Conservation (phyloP, 306 rosid genomes). For the Dalbergia oliveri region DNA sequence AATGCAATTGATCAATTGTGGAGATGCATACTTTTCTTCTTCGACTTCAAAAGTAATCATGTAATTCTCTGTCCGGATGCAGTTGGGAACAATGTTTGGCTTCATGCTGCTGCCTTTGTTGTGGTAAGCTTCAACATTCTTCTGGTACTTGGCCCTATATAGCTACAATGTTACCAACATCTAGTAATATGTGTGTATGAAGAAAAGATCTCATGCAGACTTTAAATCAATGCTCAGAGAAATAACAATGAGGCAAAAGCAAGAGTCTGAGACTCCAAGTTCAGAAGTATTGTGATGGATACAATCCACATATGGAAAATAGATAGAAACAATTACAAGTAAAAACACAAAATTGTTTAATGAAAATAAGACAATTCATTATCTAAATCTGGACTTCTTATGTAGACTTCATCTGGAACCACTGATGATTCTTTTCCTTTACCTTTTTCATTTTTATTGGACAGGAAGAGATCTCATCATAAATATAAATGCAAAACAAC, state of each 20-base stretch:
- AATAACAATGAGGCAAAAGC: slow-evolving; percentile 32
- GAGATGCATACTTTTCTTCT: slow-evolving; percentile 86
- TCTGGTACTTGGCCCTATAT: slow-evolving; percentile 96
- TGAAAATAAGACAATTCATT: slow-evolving; percentile 14
- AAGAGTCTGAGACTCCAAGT: slow-evolving; percentile 1
- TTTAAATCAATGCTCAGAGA: slow-evolving; percentile 16
- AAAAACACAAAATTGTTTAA: slow-evolving; percentile 19
- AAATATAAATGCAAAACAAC: slow-evolving; percentile 9
- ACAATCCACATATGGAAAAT: background rate
- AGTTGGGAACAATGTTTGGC: slow-evolving; percentile 96
- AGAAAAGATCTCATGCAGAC: slow-evolving; percentile 33
- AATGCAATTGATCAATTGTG: slow-evolving; percentile 27
- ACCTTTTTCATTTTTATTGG: background rate
- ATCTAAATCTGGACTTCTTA: slow-evolving; percentile 11
- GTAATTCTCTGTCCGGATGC: slow-evolving; percentile 97
- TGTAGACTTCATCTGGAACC: slow-evolving; percentile 36
- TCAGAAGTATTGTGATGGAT: slow-evolving; percentile 31
- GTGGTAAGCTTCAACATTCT: slow-evolving; percentile 97
- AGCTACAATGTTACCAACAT: slow-evolving; percentile 39
- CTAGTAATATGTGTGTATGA: slow-evolving; percentile 2
- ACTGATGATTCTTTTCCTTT: background rate
- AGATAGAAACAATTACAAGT: slow-evolving; percentile 20
- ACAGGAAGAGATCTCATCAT: slow-evolving; percentile 5
- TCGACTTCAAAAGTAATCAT: slow-evolving; percentile 95
- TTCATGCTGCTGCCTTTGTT: slow-evolving; percentile 88